Conservation (phyloP, 164 flowering plant genomes). For the Piper betle region DNA sequence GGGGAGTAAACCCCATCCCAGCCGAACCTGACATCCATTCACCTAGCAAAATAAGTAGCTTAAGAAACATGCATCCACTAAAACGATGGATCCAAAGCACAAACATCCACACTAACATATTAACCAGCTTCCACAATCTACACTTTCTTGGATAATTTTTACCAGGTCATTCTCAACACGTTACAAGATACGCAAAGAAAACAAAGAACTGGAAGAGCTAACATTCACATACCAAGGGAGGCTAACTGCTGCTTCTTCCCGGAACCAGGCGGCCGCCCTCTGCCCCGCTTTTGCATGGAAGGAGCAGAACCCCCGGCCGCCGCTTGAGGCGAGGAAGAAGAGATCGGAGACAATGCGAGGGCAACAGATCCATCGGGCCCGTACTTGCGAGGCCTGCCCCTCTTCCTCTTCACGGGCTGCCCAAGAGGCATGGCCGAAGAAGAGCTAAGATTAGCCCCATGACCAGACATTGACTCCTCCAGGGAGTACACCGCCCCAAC, state of each 20-base stretch:
- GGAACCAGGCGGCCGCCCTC: conserved; percentile 91
- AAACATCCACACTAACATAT: no score
- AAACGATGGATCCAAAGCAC: no score
- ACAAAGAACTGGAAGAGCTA: background rate
- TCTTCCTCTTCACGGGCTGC: conserved; percentile 52
- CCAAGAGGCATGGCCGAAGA: conserved; percentile 21
- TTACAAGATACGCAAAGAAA: background rate
- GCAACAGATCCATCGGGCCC: conserved; percentile 63
- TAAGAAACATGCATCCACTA: no score
- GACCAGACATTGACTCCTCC: conserved; percentile 41
- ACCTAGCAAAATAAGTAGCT: conserved; percentile 31
- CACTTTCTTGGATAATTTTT: no score
- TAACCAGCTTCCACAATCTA: no score
- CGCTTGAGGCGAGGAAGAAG: conserved; percentile 26
- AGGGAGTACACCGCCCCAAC: conserved; percentile 31
- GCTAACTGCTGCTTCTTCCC: conserved; percentile 76
- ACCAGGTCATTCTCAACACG: background rate
- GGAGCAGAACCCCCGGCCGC: conserved; percentile 8
- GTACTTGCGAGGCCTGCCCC: conserved; percentile 89
- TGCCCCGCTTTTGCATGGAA: conserved; percentile 52
- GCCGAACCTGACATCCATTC: conserved; percentile 63
- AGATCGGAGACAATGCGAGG: conserved; percentile 41
- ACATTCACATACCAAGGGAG: conserved; percentile 42
- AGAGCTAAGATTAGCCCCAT: conserved; percentile 30
- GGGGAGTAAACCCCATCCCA: conserved; percentile 85